Conservation (phyloP, 1,139 yeast genomes). For the Geotrichum klebahnii region DNA sequence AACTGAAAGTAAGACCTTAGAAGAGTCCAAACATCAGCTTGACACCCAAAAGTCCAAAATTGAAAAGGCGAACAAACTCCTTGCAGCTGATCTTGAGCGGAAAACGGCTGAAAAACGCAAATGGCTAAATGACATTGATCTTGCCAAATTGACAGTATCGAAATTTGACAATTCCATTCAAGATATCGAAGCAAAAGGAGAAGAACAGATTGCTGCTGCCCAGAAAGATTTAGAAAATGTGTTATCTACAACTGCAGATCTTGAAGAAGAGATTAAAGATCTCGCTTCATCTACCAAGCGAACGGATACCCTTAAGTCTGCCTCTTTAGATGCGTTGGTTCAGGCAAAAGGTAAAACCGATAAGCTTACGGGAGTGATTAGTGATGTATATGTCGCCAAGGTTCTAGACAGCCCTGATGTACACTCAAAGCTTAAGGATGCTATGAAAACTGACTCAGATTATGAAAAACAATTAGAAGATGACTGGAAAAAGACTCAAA, state of each 20-base stretch:
- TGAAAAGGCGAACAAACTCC: constrained; percentile 29
- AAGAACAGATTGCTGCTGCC: background rate
- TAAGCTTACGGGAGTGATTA: constrained; percentile 27
- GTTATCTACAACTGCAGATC: constrained; percentile 1
- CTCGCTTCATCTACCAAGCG: constrained; percentile 25
- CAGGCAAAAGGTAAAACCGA: constrained; percentile 26
- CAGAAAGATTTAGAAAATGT: constrained; percentile 1
- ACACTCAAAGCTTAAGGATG: constrained; percentile 28
- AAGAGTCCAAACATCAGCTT: constrained; percentile 41
- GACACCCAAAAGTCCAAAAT: constrained; percentile 38
- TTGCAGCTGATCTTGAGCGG: constrained; percentile 28
- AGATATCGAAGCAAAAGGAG: background rate
- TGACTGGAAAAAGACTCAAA: constrained; percentile 36
- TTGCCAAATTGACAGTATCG: constrained; percentile 20
- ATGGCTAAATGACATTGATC: constrained; percentile 25
- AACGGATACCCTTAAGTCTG: constrained; percentile 24
- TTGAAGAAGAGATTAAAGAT: constrained; percentile 43
- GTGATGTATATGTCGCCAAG: constrained; percentile 26
- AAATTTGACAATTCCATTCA: constrained; percentile 2
- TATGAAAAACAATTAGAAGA: constrained; percentile 32
- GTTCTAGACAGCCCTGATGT: constrained; percentile 25
- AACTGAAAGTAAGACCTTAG: constrained; percentile 49
- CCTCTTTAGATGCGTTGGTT: constrained; percentile 26
- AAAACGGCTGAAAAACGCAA: constrained; percentile 23
- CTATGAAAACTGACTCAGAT: constrained; percentile 26